Evolutionary conservation across 176 grass and related monocot species (phyloP), one percentile per base, ranked within the genome.

Genomic region (Cocos nucifera): DNA sequence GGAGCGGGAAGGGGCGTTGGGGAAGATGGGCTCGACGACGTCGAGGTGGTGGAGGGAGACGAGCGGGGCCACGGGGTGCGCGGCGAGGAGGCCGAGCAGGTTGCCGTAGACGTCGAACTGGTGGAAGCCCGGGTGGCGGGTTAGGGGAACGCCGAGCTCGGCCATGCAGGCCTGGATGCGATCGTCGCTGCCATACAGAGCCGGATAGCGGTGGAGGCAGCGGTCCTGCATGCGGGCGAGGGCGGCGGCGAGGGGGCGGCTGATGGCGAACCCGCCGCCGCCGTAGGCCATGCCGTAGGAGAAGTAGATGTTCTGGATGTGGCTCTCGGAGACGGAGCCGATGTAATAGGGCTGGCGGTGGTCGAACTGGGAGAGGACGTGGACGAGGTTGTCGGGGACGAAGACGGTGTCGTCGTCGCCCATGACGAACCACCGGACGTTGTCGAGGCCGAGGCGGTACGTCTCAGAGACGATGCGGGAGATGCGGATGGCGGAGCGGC

Each of bases 111-210:
- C 63, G 56, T 81, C 78, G 19, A 75, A 59, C 64, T 81, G 78
- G 16, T 20, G 58, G 56, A 82, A 80, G 59, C 77, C 74, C 28
- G 85, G 50, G 73, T 77, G 59, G 80, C 84, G 77, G 77, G 87
- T 91, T 12, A 97, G 66, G 6, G 93, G 87, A 50, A 97, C 81
- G 1, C 87, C 93, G 19, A 97, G 84, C 83, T 97, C 87, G 8
- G 93, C 86, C 84, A 97, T 87, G 84, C 93, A 97, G 53, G 93
- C 93, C 30, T 97, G 93, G 75, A 97, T 88, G 29, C 93, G 87
- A 62, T 97, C 84, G 58, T 97, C 93, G 77, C 93, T 97, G 22
- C 93, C 93, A 61, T 97, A 88, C 58, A 97, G 72, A 51, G 84
- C 84, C 24, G 87, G 87, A 76, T 97, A 91, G 22, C 93, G 80